phyloP scores from a whole-genome alignment of 768 basidiomycete species.

The Psilocybe tampanensis region DNA sequence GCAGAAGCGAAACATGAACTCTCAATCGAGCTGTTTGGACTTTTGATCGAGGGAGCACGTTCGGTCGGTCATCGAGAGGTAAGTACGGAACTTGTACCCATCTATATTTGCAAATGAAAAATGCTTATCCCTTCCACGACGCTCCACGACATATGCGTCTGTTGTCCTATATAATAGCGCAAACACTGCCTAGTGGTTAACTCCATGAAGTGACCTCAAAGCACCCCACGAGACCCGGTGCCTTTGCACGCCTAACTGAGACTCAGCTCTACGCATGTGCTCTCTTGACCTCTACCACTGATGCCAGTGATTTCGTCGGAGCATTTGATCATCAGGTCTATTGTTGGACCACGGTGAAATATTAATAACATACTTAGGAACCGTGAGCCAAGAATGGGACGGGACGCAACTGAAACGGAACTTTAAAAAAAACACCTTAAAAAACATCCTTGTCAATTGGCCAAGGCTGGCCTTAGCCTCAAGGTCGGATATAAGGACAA shows the following conservation, averaged over 20 bases:
- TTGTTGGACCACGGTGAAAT: background rate
- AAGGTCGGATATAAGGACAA: background rate
- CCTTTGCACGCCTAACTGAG: background rate
- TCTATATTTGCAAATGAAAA: background rate
- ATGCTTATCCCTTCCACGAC: background rate
- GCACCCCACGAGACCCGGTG: background rate
- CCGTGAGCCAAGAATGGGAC: background rate
- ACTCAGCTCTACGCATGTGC: background rate
- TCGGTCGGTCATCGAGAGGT: background rate
- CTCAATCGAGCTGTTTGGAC: background rate
- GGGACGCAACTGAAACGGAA: too few relatives aligned
- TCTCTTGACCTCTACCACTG: background rate
- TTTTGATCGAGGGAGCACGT: background rate
- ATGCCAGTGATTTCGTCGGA: constrained; percentile 1
- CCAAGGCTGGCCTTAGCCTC: too few relatives aligned
- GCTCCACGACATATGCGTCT: background rate
- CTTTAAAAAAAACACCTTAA: too few relatives aligned
- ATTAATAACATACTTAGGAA: background rate
- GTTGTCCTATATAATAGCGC: background rate
- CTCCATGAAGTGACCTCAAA: background rate
- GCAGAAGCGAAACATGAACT: background rate
- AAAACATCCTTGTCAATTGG: too few relatives aligned
- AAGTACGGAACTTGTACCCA: background rate
- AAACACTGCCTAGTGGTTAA: background rate
- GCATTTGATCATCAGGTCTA: constrained; percentile 3